Conservation (phyloP, 805 yeast genomes). For the Starmerella davenportii region DNA sequence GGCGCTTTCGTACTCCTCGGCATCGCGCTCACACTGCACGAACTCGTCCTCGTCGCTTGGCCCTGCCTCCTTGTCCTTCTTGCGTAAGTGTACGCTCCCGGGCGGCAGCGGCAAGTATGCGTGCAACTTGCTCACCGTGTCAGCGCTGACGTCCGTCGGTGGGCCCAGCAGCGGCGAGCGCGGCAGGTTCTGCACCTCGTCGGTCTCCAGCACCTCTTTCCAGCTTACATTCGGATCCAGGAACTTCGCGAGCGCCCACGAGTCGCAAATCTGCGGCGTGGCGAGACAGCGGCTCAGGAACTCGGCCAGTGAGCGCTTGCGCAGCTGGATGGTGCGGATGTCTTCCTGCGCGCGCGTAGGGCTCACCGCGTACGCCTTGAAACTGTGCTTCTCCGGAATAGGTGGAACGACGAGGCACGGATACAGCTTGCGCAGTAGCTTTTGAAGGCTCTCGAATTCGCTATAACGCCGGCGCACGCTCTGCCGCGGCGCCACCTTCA, state of each 20-base stretch:
- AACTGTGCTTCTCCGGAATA: slow-evolving; percentile 69
- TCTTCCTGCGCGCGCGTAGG: slow-evolving; percentile 30
- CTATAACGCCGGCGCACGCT: slow-evolving; percentile 71
- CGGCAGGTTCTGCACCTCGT: slow-evolving; percentile 39
- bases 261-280: slow-evolving; percentile 37
- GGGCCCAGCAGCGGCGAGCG: slow-evolving; percentile 38
- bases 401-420: slow-evolving; percentile 84
- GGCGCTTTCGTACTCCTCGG: slow-evolving; percentile 31
- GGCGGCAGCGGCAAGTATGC: slow-evolving; percentile 45
- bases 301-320: slow-evolving; percentile 56
- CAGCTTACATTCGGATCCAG: slow-evolving; percentile 73
- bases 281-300: slow-evolving; percentile 61
- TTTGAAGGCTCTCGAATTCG: slow-evolving; percentile 74
- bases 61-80: background rate
- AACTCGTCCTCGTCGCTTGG: background rate
- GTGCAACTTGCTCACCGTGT: slow-evolving; percentile 40
- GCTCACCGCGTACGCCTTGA: slow-evolving; percentile 31
- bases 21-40: slow-evolving; percentile 22
- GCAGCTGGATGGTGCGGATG: slow-evolving; percentile 34
- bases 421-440: slow-evolving; percentile 47
- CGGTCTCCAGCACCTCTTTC: slow-evolving; percentile 49
- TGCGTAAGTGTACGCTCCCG: slow-evolving; percentile 24
- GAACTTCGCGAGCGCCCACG: slow-evolving; percentile 54
- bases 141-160: slow-evolving; percentile 34
- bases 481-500: slow-evolving; percentile 36